phyloP scores from a whole-genome alignment of 345 rosid species.

The Brassica nigra region DNA sequence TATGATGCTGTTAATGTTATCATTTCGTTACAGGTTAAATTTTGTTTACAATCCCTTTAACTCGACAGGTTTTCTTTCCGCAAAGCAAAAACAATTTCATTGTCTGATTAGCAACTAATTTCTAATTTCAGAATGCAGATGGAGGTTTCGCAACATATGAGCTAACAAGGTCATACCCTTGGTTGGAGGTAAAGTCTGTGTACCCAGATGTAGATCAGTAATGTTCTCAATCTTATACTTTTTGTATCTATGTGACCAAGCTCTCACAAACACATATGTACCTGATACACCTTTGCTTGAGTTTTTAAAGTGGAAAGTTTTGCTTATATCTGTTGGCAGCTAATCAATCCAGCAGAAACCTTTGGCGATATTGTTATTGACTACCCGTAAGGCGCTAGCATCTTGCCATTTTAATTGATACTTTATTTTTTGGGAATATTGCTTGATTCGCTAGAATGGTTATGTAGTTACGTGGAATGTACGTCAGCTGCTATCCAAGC shows the following conservation, averaged over 20 bases:
- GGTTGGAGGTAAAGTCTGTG: constrained; percentile 76
- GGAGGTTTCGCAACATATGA: constrained; percentile 93
- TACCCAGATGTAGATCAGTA: constrained; percentile 16
- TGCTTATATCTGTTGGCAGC: constrained; percentile 47
- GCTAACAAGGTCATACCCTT: constrained; percentile 82
- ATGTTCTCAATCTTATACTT: not conserved
- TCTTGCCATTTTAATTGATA: constrained; percentile 10
- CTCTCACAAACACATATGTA: not conserved
- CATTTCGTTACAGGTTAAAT: constrained; percentile 81
- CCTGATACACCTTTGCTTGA: not conserved
- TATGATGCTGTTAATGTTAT: constrained; percentile 88
- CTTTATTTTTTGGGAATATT: constrained; percentile 9
- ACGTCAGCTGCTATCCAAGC: constrained; percentile 95
- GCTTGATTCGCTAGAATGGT: constrained; percentile 24
- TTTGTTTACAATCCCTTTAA: constrained; percentile 22
- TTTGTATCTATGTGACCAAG: not conserved
- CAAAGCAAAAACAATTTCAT: not conserved
- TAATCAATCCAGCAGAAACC: constrained; percentile 96
- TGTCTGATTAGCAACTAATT: constrained; percentile 25
- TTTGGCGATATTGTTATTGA: constrained; percentile 97
- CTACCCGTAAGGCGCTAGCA: constrained; percentile 74
- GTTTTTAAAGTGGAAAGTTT: not conserved
- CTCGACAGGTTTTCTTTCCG: not conserved
- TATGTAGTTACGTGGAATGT: constrained; percentile 83
- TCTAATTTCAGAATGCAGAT: constrained; percentile 62